Base-by-base conservation (phyloP, 768 basidiomycete species). In the Sporobolomyces pararoseus region DNA sequence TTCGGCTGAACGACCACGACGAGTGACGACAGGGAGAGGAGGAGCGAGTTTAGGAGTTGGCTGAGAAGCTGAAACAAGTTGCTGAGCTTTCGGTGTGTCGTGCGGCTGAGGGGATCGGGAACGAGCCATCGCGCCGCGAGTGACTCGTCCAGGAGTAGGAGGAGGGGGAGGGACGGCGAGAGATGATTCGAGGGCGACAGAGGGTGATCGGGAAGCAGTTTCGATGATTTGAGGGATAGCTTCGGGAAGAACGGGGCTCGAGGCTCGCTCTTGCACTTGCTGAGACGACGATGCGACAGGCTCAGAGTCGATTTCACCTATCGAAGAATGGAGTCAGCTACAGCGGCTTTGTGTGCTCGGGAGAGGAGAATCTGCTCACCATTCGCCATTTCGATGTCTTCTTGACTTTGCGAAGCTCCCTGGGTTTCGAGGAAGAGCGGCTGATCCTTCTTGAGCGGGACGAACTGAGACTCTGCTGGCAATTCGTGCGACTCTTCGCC, bases 391-490 rank as follows among this genome's bases (percentile, higher is more conserved):
- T 60, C 65, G 5, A 47, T 51, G 14, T 66, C 65, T 16, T 25
- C 29, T 16, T 31, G 39, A 10, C 39, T 29, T 35, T 63, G 54
- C 3, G 29, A 32, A 21, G 14, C 19, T 1, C 25, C 3, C 46
- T 70, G 58, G 7, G 39, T 44, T 47, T 69, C 68, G 53, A 70
- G 60, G 64, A 65, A 70, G 7, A 70, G 52, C n/a, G 69, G 69
- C 53, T 65, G 31, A 29, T 65, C 64, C 53, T 70, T 66, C 29
- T 44, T 27, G 5, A 66, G 59, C 25, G 69, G 64, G 1, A 57
- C 64, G 32, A 62, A 70, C 52, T 70, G 69, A 42, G 44, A 50
- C 31, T 70, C 69, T n/a, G 50, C 64, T 1, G 64, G 53, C 6
- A 23, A 32, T 5, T 23, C 29, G 17, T 23, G 17, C 7, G 5